phyloP scores from a whole-genome alignment of 441 rosid species.

The Populus hybrid region DNA sequence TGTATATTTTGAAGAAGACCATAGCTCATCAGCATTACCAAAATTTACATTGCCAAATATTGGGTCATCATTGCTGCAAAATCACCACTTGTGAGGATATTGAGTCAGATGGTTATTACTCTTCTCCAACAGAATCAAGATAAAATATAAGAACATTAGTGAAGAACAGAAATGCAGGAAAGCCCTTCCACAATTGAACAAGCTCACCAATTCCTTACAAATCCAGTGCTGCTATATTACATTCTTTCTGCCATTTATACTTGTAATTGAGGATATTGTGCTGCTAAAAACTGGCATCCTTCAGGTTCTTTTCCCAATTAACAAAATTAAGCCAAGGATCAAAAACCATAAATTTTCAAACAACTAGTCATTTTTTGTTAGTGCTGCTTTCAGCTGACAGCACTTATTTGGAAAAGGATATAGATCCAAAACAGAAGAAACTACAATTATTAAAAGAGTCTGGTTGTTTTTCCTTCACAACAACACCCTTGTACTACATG shows the following conservation, averaged over 20 bases:
- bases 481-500: not conserved
- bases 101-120: conserved; percentile 48
- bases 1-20: conserved; percentile 73
- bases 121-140: conserved; percentile 5
- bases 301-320: not conserved
- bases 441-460: not conserved
- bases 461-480: not conserved
- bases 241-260: not conserved
- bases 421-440: not conserved
- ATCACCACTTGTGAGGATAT: conserved; percentile 90
- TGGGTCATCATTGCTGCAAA: conserved; percentile 93
- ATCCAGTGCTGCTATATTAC: not conserved
- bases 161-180: too few species aligned
- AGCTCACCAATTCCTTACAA: not conserved
- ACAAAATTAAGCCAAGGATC: not conserved
- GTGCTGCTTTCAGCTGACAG: not conserved
- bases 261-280: not conserved
- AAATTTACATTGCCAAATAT: conserved; percentile 75
- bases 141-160: not conserved
- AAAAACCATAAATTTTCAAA: not conserved
- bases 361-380: not conserved
- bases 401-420: not conserved
- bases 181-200: too few species aligned
- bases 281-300: not conserved
- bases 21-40: conserved; percentile 64